phyloP scores from a whole-genome alignment of 257 asterid species.

The Jacaranda mimosifolia region DNA sequence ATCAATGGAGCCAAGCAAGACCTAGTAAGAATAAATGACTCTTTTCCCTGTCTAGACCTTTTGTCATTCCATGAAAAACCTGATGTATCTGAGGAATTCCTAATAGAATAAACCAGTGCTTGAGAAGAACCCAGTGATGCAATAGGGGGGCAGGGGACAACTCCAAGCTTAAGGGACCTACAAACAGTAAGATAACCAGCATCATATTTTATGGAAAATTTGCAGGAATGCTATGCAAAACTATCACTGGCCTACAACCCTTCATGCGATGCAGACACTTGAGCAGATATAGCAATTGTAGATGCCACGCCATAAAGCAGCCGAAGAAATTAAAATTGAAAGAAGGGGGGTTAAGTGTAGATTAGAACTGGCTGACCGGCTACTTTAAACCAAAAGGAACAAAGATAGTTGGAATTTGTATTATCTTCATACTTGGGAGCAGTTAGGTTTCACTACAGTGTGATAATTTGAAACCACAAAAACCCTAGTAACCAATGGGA shows the following conservation, averaged over 20 bases:
- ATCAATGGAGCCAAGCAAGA: conserved; percentile 80
- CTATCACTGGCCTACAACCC: conserved; percentile 15
- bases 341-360: background rate
- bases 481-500: conserved; percentile 21
- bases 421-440: conserved; percentile 20
- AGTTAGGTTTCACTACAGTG: conserved; percentile 13
- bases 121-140: conserved; percentile 55
- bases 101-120: conserved; percentile 53
- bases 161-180: conserved; percentile 90
- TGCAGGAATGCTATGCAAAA: conserved; percentile 31
- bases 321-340: background rate
- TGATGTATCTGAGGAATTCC: conserved; percentile 68
- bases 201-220: background rate
- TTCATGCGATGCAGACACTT: conserved; percentile 22
- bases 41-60: conserved; percentile 78
- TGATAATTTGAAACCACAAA: conserved; percentile 5
- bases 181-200: conserved; percentile 22
- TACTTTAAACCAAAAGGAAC: background rate
- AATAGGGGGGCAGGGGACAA: conserved; percentile 57
- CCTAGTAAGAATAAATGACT: conserved; percentile 65
- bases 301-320: background rate
- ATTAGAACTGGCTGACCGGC: background rate
- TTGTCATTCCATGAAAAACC: conserved; percentile 77
- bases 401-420: background rate
- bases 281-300: conserved; percentile 6